Evolutionary conservation across 345 rosid genomes (phyloP).

Genomic region (Limnanthes douglasii): DNA sequence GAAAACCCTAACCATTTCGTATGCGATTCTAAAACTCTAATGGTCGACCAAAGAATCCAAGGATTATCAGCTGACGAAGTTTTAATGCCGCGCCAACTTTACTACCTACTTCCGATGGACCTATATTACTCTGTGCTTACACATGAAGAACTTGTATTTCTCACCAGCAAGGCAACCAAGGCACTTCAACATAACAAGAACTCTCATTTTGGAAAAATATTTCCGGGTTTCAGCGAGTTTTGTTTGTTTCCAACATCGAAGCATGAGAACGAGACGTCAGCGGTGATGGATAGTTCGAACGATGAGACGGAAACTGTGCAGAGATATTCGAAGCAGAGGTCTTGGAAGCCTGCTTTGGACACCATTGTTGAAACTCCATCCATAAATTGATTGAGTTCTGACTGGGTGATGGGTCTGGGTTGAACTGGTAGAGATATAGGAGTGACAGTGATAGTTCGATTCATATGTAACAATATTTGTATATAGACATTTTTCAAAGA

Average conservation of each 20-base stretch:
- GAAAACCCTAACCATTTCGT: too few species aligned
- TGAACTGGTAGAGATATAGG: too few species aligned
- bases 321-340: slow-evolving; percentile 10
- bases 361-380: slow-evolving; percentile 20
- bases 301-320: slow-evolving; percentile 3
- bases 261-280: slow-evolving; percentile 10
- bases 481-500: too few species aligned
- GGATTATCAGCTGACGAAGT: slow-evolving; percentile 7
- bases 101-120: slow-evolving; percentile 14
- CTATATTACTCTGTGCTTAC: slow-evolving; percentile 20
- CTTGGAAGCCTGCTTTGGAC: slow-evolving; percentile 21
- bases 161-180: slow-evolving; percentile 14
- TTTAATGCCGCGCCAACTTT: slow-evolving; percentile 13
- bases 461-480: too few species aligned
- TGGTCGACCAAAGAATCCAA: slow-evolving; percentile 13
- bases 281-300: slow-evolving; percentile 2
- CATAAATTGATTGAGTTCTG: too few species aligned
- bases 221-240: too few species aligned
- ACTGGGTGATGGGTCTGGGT: too few species aligned
- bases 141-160: slow-evolving; percentile 15
- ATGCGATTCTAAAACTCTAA: slow-evolving; percentile 13
- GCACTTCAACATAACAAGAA: slow-evolving; percentile 4
- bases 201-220: slow-evolving; percentile 15
- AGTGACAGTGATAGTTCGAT: too few species aligned
- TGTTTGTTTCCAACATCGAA: slow-evolving; percentile 10